These are phyloP conservation scores for Lavandula angustifolia DNA, from an alignment of 257 asterid genomes.

Conservation along the genomic window DNA sequence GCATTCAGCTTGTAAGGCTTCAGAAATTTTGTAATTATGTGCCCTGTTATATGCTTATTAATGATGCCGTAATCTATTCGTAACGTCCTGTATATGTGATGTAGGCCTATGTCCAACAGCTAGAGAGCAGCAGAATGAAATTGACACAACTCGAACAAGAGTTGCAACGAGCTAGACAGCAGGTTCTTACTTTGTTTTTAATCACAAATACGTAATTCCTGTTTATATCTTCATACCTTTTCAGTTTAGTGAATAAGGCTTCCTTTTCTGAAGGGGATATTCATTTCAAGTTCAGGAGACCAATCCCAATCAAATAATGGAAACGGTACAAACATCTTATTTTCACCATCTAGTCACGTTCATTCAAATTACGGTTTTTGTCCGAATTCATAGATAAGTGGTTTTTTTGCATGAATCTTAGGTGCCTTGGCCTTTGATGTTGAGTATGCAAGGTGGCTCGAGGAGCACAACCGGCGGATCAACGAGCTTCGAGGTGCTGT, in stretches of 20 bases:
- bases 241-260: slow-evolving; percentile 31
- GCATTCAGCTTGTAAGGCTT: too few species aligned
- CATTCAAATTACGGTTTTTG: slow-evolving; percentile 22
- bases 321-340: slow-evolving; percentile 63
- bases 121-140: slow-evolving; percentile 99
- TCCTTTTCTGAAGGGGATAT: slow-evolving; percentile 68
- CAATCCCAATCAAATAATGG: slow-evolving; percentile 90
- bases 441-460: slow-evolving; percentile 96
- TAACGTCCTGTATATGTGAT: slow-evolving; percentile 33
- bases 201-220: slow-evolving; percentile 14
- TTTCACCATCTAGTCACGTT: slow-evolving; percentile 27
- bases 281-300: slow-evolving; percentile 95
- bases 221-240: slow-evolving; percentile 7
- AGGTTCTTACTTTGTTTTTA: slow-evolving; percentile 50
- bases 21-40: too few species aligned
- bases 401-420: slow-evolving; percentile 42
- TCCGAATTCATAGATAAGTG: slow-evolving; percentile 14
- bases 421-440: slow-evolving; percentile 98
- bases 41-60: too few species aligned
- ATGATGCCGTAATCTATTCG: neutral
- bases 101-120: slow-evolving; percentile 96
- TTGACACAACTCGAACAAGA: slow-evolving; percentile 98
- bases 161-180: slow-evolving; percentile 98
- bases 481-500: slow-evolving; percentile 95
- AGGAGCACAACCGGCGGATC: slow-evolving; percentile 85